Evolutionary conservation across 2,329 filamentous ascomycete species (phyloP), one percentile per base, ranked within the genome.

Genomic region (Tolypocladium paradoxum): DNA sequence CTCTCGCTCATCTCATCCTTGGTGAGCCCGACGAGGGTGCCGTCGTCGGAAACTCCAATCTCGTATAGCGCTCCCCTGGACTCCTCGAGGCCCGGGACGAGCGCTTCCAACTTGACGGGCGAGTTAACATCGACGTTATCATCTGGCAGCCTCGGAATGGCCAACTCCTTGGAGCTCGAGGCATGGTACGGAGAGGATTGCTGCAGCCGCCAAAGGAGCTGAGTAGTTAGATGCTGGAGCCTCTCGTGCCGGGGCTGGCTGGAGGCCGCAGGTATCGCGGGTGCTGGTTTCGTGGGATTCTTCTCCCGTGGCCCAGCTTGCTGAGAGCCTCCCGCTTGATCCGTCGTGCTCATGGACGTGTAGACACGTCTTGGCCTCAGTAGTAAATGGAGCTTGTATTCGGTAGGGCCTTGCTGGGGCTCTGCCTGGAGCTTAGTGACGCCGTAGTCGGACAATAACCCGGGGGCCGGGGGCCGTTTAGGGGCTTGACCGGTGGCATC

Each of bases 41-140:
- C 93, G 71, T 97, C 90, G 67, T 99, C 93, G 31, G 91, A 87
- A 11, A 99, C 90, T 0, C 93, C 93, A 67, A 99, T 95, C 68
- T 99, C 92, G 62, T 99, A 99, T 49, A 97, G 70, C 1, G 93
- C 93, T 6, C 93, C 93, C 59, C 89, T 86, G 18, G 90, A 96
- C 66, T 96, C 91, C 65, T 97, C 92, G 9, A 99, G 73, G 0
- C 93, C 90, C 2, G 91, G 83, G 7, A 90, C 73, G 40, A 86
- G 73, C 56, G 83, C 82, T 8, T 71, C 74, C 2, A 79, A 72
- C 54, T 75, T 73, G 50, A 77, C 66, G 8, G 76, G 70, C 24
- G 68, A 64, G 37, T 75, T 66, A 20, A 78, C 64, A 51, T 76
- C 73, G 24, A 73, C 65, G n/a, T 64, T 71, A 37, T 79, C 77